A percentile compares a stretch with the other conserved stretches of the same genome.
Evolutionary conservation across 1,284 basidiomycete species (phyloP).

Genomic region (Moniliophthora roreri): DNA sequence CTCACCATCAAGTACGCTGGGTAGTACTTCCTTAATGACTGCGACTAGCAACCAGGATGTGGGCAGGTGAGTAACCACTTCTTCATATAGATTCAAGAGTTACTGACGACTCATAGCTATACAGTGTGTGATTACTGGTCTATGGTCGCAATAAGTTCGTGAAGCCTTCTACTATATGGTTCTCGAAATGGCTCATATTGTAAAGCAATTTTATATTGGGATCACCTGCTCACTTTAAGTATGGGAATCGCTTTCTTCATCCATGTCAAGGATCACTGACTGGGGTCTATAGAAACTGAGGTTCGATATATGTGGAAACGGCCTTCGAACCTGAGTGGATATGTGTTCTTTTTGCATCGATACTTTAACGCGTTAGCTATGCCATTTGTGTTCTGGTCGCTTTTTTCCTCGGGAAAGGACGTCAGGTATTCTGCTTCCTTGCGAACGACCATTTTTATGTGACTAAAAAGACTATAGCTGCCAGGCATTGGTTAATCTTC

Average conservation of each 20-base stretch:
- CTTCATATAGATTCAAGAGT: too few relatives aligned
- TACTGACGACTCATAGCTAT: too few relatives aligned
- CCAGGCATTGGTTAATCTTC: neutral
- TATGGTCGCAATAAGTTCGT: neutral
- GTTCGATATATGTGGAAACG: neutral
- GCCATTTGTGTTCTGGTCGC: neutral
- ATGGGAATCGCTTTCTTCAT: neutral
- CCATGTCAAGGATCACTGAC: neutral
- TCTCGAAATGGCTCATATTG: neutral
- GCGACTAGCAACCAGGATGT: too few relatives aligned
- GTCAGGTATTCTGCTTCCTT: neutral
- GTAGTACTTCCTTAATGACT: too few relatives aligned
- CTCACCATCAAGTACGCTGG: too few relatives aligned
- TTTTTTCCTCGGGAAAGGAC: neutral
- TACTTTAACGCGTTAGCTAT: neutral
- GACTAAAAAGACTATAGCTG: neutral
- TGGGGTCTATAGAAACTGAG: neutral
- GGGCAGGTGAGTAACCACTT: too few relatives aligned
- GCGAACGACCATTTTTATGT: neutral
- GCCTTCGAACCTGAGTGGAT: neutral
- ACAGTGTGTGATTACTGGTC: neutral
- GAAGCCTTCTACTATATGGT: neutral
- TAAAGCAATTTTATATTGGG: neutral
- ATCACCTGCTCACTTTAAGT: neutral
- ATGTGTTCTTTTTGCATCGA: conserved; percentile 1